Base-by-base conservation (phyloP, 2,329 filamentous ascomycete genomes). In the Trichophyton mentagrophytes region DNA sequence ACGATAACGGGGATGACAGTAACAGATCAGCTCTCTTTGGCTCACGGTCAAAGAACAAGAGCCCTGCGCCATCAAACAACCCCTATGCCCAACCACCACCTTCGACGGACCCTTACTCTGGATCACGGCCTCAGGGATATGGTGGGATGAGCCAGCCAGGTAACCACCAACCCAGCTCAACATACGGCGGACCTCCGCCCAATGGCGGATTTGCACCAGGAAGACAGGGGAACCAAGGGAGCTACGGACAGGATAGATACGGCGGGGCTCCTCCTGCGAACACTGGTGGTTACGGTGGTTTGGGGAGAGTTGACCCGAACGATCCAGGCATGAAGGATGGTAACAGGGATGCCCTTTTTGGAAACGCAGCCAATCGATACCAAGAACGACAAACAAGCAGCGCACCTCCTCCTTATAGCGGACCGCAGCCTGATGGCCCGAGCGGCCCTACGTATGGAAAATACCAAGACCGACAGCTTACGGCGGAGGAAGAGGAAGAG, bases 401-500 rank as follows among this genome's bases (percentile, higher is more conserved):
- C 30, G 55, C 30, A 7, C 62, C 62, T 55, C 62, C 62, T 11
- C 58, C 62, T 22, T 64, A 72, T 71, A 17, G 68, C 70, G 7
- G 69, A 70, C 56, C 44, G 36, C 20, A 25, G 17, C 36, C 56
- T 20, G 38, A 44, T 17, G 59, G 58, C 40, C 44, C 36, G 25
- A 53, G 60, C 51, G 59, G 40, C 46, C 51, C 49, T 7, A 61
- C 38, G 25, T 60, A 63, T 2, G 66, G 64, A 2, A 63, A 22
- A 59, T 59, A 38, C 57, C 59, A 40, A 61, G 81, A 88, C 62
- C 83, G 89, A 56, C 84, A 95, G 71, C 76, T 96, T 65, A 95
- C 89, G 0, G 89, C 85, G 1, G 89, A 96, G 82, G 76, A 86
- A 64, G 85, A 93, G 65, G 85, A 87, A 67, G 85, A 89, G 64